Percentiles rank a stretch among this genome's conserved stretches.
Conservation (phyloP, 148 eudicot genomes). For the Vaccinium vitisidaea region DNA sequence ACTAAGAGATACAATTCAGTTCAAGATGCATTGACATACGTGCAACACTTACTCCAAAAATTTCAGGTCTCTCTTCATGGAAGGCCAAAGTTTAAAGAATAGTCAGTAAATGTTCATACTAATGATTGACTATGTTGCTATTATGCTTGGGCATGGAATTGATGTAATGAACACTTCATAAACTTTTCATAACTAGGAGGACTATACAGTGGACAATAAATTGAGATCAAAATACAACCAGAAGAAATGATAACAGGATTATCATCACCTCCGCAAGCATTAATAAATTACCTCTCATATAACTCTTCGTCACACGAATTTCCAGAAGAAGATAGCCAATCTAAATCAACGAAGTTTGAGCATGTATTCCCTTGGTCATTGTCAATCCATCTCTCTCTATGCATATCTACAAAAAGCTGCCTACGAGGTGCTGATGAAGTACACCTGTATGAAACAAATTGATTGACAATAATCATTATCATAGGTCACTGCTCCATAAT, state of each 20-base stretch:
- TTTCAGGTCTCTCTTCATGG: not conserved
- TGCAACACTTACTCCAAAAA: not conserved
- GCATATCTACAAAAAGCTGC: conserved; percentile 63
- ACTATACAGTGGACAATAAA: not conserved
- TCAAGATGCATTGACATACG: not conserved
- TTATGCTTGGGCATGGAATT: not conserved
- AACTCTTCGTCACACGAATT: conserved; percentile 79
- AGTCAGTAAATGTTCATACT: not conserved
- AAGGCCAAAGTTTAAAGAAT: not conserved
- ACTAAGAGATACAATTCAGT: not conserved
- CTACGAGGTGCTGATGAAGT: conserved; percentile 44
- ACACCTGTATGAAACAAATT: conserved; percentile 36
- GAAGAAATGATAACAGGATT: not conserved
- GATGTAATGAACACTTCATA: not conserved
- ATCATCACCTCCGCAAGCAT: not conserved
- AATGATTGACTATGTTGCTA: not conserved
- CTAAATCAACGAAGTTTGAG: conserved; percentile 91
- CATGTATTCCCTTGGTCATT: conserved; percentile 56
- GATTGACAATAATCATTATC: conserved; percentile 4
- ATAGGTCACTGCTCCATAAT: not conserved
- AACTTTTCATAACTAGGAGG: not conserved
- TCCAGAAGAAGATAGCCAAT: conserved; percentile 89
- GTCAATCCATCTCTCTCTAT: conserved; percentile 46
- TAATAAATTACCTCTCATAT: conserved; percentile 58
- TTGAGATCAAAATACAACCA: not conserved